Conservation (phyloP, 257 asterid genomes). For the Ophiorrhiza pumila region DNA sequence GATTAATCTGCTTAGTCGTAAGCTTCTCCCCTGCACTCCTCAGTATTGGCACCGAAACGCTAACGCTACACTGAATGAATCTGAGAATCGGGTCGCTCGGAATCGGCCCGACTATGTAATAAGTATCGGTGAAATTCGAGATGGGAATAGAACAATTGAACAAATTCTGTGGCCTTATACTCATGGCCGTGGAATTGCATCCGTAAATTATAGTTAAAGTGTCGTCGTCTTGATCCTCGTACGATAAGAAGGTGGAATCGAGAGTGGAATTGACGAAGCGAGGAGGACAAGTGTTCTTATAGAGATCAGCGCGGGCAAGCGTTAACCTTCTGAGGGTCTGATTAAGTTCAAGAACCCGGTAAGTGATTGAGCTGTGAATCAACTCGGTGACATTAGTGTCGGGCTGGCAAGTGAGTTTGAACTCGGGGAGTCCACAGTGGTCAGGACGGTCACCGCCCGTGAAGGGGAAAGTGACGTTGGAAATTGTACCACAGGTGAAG, state of each 20-base stretch:
- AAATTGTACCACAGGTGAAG: slow-evolving; percentile 50
- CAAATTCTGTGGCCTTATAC: slow-evolving; percentile 26
- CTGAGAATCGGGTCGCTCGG: slow-evolving; percentile 43
- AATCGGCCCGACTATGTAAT: slow-evolving; percentile 40
- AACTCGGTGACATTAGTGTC: slow-evolving; percentile 31
- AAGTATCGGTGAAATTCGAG: slow-evolving; percentile 34
- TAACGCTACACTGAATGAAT: slow-evolving; percentile 27
- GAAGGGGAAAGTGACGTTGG: slow-evolving; percentile 52
- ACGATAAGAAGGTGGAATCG: slow-evolving; percentile 28
- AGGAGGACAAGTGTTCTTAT: slow-evolving; percentile 41
- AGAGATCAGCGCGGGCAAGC: slow-evolving; percentile 51
- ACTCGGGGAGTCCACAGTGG: slow-evolving; percentile 55
- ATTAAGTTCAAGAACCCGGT: slow-evolving; percentile 44
- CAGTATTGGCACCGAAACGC: slow-evolving; percentile 38
- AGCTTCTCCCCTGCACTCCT: slow-evolving; percentile 29
- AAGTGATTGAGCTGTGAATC: slow-evolving; percentile 32
- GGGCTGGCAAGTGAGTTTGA: slow-evolving; percentile 43
- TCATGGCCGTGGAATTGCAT: slow-evolving; percentile 35
- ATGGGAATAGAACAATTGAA: slow-evolving; percentile 31
- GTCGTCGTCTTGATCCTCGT: slow-evolving; percentile 21
- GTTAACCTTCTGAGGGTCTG: slow-evolving; percentile 29
- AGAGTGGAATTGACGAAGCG: slow-evolving; percentile 41
- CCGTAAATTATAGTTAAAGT: slow-evolving; percentile 43
- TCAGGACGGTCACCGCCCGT: slow-evolving; percentile 54
- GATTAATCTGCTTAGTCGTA: slow-evolving; percentile 22